These are phyloP conservation scores for Niveomyces coronatus DNA, from an alignment of 2,329 filamentous ascomycete species.

Conservation along the genomic window DNA sequence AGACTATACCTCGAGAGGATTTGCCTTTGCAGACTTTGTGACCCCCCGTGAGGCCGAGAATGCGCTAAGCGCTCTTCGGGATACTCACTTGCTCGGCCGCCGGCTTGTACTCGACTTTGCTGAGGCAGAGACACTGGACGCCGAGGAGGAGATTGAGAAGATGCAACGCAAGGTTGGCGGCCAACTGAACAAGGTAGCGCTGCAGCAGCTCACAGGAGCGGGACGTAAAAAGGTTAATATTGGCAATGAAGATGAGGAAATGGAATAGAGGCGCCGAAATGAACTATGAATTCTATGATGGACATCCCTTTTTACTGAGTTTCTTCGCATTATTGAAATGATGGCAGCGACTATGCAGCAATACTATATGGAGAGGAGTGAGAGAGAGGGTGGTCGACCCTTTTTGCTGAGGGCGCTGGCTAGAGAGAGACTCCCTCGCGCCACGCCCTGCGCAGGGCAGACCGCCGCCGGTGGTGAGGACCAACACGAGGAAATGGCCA, in stretches of 20 bases:
- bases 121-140: conserved; percentile 76
- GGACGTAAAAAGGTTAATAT: conserved; percentile 85
- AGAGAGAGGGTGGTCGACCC: too few species aligned
- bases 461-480: too few species aligned
- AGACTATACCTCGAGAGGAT: conserved; percentile 77
- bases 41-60: conserved; percentile 82
- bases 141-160: conserved; percentile 91
- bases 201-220: conserved; percentile 76
- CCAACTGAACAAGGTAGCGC: conserved; percentile 81
- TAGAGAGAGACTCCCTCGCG: too few species aligned
- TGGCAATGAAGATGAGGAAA: conserved; percentile 56
- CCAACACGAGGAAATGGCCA: too few species aligned
- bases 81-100: conserved; percentile 87
- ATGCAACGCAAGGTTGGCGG: conserved; percentile 94
- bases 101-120: conserved; percentile 87
- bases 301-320: conserved; percentile 6
- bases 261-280: conserved; percentile 23
- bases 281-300: conserved; percentile 3
- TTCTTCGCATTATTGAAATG: background rate
- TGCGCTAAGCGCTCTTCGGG: conserved; percentile 80
- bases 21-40: conserved; percentile 94
- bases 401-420: too few species aligned
- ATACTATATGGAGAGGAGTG: too few species aligned
- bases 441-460: too few species aligned
- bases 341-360: background rate